phyloP scores from a whole-genome alignment of 2,329 filamentous ascomycete genomes.

The Geosmithia morbida region DNA sequence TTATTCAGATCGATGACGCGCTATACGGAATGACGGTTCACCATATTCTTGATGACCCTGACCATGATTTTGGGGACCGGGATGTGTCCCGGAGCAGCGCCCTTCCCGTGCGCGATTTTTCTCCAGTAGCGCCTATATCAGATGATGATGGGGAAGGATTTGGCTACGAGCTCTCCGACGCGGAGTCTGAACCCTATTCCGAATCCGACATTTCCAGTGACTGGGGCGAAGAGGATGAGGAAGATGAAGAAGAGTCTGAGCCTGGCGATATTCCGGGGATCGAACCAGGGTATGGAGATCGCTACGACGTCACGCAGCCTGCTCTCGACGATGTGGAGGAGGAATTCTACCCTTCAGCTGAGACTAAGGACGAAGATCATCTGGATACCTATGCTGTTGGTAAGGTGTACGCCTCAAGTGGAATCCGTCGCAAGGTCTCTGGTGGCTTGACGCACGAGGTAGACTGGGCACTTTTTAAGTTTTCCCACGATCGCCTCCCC shows the following conservation, averaged over 20 bases:
- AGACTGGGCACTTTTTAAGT: slow-evolving; percentile 85
- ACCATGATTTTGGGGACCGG: slow-evolving; percentile 21
- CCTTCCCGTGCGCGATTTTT: slow-evolving; percentile 20
- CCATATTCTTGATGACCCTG: slow-evolving; percentile 76
- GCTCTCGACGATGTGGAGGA: slow-evolving; percentile 77
- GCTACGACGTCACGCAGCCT: slow-evolving; percentile 77
- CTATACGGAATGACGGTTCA: slow-evolving; percentile 93
- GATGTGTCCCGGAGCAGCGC: slow-evolving; percentile 22
- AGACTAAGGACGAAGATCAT: slow-evolving; percentile 65
- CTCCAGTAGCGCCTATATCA: slow-evolving; percentile 24
- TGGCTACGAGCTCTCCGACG: slow-evolving; percentile 47
- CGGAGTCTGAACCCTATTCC: slow-evolving; percentile 38
- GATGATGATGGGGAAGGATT: slow-evolving; percentile 32
- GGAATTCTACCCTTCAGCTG: slow-evolving; percentile 64
- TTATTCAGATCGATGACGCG: slow-evolving; percentile 72
- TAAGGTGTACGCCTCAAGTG: slow-evolving; percentile 78
- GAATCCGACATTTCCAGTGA: slow-evolving; percentile 39
- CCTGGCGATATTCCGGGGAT: slow-evolving; percentile 69
- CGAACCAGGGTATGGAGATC: slow-evolving; percentile 58
- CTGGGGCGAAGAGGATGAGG: slow-evolving; percentile 29
- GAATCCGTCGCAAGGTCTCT: slow-evolving; percentile 62
- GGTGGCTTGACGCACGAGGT: slow-evolving; percentile 75
- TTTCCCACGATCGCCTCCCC: slow-evolving; percentile 57
- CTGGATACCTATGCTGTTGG: slow-evolving; percentile 70
- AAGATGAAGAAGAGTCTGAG: slow-evolving; percentile 40